A percentile compares a stretch with the other conserved stretches of the same genome.
These are phyloP conservation scores for Tolypocladium nubicola DNA, from an alignment of 2,329 filamentous ascomycete species.

Conservation along the genomic window DNA sequence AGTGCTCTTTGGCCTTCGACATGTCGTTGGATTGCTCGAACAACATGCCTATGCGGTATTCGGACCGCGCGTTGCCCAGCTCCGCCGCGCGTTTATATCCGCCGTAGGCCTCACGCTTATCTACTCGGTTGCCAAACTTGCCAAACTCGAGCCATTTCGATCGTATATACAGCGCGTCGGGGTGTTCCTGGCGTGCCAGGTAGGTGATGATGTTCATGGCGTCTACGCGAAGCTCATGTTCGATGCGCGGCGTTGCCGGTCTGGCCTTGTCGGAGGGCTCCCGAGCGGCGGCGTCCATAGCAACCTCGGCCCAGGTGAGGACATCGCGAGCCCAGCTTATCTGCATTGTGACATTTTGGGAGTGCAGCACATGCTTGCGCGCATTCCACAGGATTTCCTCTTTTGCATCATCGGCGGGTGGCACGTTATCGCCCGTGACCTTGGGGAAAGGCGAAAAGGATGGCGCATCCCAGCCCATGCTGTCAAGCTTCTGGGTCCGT, in stretches of 20 bases:
- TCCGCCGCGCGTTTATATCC: conserved; percentile 81
- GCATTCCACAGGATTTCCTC: conserved; percentile 82
- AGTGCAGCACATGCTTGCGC: conserved; percentile 73
- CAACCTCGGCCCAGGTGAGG: conserved; percentile 77
- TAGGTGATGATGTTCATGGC: conserved; percentile 88
- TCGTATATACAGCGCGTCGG: conserved; percentile 86
- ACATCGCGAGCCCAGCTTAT: conserved; percentile 93
- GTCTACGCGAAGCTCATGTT: conserved; percentile 80
- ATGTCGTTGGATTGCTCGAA: conserved; percentile 93
- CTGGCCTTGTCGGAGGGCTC: conserved; percentile 44
- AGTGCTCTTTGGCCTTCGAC: conserved; percentile 82
- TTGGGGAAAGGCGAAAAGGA: conserved; percentile 90
- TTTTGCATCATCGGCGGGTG: conserved; percentile 87
- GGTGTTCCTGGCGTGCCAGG: conserved; percentile 82
- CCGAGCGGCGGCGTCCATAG: conserved; percentile 64
- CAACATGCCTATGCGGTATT: conserved; percentile 97
- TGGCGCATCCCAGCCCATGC: conserved; percentile 47
- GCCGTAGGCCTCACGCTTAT: conserved; percentile 89
- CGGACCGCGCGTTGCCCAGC: conserved; percentile 75
- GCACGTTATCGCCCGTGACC: conserved; percentile 77
- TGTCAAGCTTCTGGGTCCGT: conserved; percentile 24
- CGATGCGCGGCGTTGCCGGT: conserved; percentile 70
- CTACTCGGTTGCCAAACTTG: conserved; percentile 80
- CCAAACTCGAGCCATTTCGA: conserved; percentile 98
- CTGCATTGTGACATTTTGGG: conserved; percentile 92